Base-by-base conservation (phyloP, 2,329 filamentous ascomycete species). In the Exutisphaerella laricina region DNA sequence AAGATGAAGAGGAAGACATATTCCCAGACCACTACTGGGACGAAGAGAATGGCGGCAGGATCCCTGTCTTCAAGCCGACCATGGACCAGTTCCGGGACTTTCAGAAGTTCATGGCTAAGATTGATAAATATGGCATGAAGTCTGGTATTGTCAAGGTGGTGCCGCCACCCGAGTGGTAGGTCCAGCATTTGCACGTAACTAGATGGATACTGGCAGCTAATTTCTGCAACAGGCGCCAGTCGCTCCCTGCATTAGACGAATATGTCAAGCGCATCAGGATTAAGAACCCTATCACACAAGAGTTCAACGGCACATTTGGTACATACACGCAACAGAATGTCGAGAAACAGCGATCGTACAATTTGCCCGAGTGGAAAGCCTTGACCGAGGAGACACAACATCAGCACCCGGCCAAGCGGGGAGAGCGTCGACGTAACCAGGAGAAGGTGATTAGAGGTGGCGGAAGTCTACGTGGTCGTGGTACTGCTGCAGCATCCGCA, bases 321-420 rank as follows among this genome's bases (percentile, higher is more conserved):
- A 94, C 87, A 43, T 98, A 96, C 63, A 90, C 90, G 25, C 92
- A 98, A 65, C 87, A 92, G 60, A 98, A 98, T 62, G 89, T 98
- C 46, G 82, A 97, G 59, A 94, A 96, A 67, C 88, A 94, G 63
- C 79, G 92, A 62, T 88, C 88, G 10, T 98, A 98, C 70, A 98
- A 96, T 56, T 73, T 98, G 4, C 90, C 90, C 1, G 89, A 98
- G 66, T 98, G 92, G 92, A 87, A 88, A 55, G 79, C 86, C 42
- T 75, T 97, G 28, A 96, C 89, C 62, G 86, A 96, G 51, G 88
- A 96, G 67, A 89, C 87, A 62, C 89, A 95, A 58, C 88, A 98
- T 63, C 92, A 97, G 58, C 92, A 92, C 7, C 92, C 92, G 0
- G 92, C 92, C 4, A 82, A 82, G 58, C 82, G 92, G 62, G 92